Conservation (phyloP, 176 grass and related monocot species). For the Carex parvula region DNA sequence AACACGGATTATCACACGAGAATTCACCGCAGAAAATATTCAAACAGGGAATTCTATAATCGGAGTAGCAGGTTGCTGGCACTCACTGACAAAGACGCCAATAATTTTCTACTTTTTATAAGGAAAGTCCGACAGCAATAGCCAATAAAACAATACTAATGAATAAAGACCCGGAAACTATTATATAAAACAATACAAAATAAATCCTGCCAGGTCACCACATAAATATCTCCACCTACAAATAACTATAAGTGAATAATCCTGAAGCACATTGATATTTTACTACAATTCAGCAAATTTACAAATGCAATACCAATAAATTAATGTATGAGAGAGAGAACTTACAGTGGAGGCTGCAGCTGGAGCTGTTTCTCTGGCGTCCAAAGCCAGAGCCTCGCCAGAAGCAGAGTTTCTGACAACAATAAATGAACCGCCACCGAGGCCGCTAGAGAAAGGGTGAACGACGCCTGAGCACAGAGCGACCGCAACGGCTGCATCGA, state of each 20-base stretch:
- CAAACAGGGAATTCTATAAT: background rate
- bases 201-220: background rate
- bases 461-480: conserved; percentile 84
- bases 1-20: background rate
- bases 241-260: background rate
- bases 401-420: conserved; percentile 53
- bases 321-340: background rate
- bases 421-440: conserved; percentile 78
- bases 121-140: background rate
- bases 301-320: background rate
- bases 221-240: background rate
- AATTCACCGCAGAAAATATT: background rate
- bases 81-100: background rate
- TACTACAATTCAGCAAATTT: background rate
- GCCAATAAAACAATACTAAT: background rate
- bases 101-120: background rate
- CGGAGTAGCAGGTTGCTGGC: background rate
- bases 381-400: conserved; percentile 62
- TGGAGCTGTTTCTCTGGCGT: conserved; percentile 85
- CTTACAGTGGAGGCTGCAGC: conserved; percentile 55
- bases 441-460: conserved; percentile 80
- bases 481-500: conserved; percentile 63
- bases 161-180: background rate
- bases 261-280: background rate
- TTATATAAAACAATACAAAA: background rate